Conservation (phyloP, 805 yeast genomes). For the Yarrowia deformans region DNA sequence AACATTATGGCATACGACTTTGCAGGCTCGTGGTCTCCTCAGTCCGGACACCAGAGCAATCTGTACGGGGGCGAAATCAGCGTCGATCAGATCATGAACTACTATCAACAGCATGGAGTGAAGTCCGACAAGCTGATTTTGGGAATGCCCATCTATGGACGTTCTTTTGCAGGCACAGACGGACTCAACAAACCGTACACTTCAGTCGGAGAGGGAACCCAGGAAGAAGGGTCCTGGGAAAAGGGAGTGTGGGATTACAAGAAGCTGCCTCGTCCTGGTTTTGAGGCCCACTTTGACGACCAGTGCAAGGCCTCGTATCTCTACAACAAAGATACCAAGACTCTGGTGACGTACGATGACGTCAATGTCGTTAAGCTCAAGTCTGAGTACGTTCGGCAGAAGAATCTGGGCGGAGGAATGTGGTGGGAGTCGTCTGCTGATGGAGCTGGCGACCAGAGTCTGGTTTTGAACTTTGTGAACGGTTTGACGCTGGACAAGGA, state of each 20-base stretch:
- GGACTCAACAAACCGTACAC: constrained; percentile 56
- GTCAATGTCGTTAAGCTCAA: constrained; percentile 60
- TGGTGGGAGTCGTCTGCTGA: constrained; percentile 89
- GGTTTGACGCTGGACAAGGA: constrained; percentile 38
- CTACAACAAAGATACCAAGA: constrained; percentile 51
- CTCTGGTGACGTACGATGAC: constrained; percentile 73
- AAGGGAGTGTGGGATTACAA: constrained; percentile 64
- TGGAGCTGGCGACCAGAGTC: constrained; percentile 39
- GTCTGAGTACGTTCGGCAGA: constrained; percentile 61
- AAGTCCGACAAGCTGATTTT: constrained; percentile 62
- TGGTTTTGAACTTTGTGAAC: constrained; percentile 43
- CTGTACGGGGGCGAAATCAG: constrained; percentile 59
- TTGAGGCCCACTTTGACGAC: constrained; percentile 61
- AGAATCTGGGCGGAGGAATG: constrained; percentile 79
- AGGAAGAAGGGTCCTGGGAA: constrained; percentile 50
- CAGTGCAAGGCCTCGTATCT: constrained; percentile 63
- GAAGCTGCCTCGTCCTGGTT: constrained; percentile 57
- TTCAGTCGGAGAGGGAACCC: constrained; percentile 54
- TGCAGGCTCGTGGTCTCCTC: constrained; percentile 75
- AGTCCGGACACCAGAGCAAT: constrained; percentile 74
- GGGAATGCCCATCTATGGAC: constrained; percentile 91
- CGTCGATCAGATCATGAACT: constrained; percentile 58
- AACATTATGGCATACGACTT: constrained; percentile 94
- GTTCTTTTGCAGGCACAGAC: constrained; percentile 56
- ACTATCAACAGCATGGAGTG: constrained; percentile 56